Conservation (phyloP, 2,329 filamentous ascomycete genomes). For the Colletotrichum incanum region DNA sequence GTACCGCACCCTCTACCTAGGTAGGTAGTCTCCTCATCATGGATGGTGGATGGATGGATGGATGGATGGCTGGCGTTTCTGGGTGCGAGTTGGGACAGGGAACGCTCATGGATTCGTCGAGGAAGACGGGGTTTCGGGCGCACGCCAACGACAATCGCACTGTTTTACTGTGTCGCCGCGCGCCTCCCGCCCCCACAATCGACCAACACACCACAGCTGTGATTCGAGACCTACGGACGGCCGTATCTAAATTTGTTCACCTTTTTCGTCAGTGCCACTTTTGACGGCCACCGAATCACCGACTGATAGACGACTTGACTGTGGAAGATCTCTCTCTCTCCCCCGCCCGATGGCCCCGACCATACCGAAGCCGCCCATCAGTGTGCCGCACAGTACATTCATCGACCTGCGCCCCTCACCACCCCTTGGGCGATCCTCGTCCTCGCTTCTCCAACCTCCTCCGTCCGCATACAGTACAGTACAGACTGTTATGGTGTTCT, state of each 20-base stretch:
- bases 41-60: neutral
- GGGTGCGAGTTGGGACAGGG: too few species aligned
- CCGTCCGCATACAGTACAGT: neutral
- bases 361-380: conserved; percentile 20
- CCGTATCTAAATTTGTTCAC: conserved; percentile 9
- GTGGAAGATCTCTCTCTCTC: neutral
- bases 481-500: neutral
- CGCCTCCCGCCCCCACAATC: neutral
- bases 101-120: conserved; percentile 1
- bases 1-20: neutral
- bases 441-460: neutral
- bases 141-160: conserved; percentile 9
- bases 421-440: neutral
- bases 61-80: neutral
- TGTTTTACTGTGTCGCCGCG: conserved; percentile 16
- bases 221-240: neutral
- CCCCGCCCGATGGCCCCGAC: conserved; percentile 14
- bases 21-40: neutral
- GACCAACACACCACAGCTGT: neutral
- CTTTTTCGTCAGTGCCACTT: neutral
- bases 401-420: neutral
- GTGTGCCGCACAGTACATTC: conserved; percentile 29
- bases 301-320: neutral
- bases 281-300: neutral
- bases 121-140: conserved; percentile 23